phyloP scores from a whole-genome alignment of 352 stramenopile species.

The Blastocystis sp. region DNA sequence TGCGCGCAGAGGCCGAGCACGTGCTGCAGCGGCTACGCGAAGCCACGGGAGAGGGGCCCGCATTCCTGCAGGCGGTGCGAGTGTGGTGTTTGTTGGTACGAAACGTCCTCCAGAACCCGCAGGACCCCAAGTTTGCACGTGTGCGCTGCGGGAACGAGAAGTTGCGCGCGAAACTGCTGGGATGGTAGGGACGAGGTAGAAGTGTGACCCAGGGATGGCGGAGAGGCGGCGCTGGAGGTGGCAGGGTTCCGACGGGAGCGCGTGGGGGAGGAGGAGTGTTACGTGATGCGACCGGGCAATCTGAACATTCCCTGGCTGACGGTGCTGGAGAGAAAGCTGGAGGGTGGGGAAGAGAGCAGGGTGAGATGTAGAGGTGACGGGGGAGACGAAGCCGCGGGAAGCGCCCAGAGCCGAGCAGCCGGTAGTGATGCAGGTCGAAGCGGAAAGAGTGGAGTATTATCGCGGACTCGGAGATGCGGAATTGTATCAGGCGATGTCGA shows the following conservation, averaged over 20 bases:
- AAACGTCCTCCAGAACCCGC: background rate
- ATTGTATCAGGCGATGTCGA: background rate
- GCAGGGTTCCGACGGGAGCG: conserved; percentile 1
- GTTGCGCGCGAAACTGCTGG: background rate
- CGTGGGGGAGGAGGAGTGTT: background rate
- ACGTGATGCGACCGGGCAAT: conserved; percentile 21
- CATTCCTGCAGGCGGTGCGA: background rate
- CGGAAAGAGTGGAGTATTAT: background rate
- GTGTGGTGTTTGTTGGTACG: background rate
- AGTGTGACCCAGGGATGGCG: background rate
- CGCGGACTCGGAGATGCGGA: background rate
- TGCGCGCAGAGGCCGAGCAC: background rate
- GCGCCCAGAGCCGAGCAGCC: background rate
- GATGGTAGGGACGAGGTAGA: background rate
- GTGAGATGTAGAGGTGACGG: background rate
- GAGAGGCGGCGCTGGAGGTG: background rate
- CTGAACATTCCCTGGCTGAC: conserved; percentile 38
- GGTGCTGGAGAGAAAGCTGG: background rate
- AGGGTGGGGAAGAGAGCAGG: background rate
- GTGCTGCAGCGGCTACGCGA: background rate
- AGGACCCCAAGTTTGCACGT: background rate
- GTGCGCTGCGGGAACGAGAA: background rate
- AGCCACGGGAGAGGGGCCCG: background rate
- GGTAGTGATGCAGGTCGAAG: background rate
- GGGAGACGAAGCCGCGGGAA: background rate